These are phyloP conservation scores for Lomentospora prolificans DNA, from an alignment of 2,329 filamentous ascomycete genomes.

Conservation along the genomic window DNA sequence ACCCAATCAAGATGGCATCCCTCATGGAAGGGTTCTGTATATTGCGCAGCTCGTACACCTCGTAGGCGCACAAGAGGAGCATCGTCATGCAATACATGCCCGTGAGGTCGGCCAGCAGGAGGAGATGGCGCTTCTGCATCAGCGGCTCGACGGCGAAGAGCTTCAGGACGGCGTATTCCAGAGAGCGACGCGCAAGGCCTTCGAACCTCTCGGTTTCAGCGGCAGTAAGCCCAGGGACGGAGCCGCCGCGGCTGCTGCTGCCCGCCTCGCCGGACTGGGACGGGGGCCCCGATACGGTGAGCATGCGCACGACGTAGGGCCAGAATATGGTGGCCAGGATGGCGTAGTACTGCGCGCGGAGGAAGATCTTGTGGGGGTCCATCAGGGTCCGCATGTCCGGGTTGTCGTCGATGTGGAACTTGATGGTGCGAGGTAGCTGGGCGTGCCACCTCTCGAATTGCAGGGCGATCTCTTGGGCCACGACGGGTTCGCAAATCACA, in stretches of 20 bases:
- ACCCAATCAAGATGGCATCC: conserved; percentile 7
- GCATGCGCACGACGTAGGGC: conserved; percentile 13
- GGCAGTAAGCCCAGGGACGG: neutral
- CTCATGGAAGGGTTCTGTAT: conserved; percentile 10
- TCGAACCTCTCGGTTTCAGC: neutral
- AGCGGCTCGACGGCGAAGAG: conserved; percentile 12
- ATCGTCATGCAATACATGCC: conserved; percentile 12
- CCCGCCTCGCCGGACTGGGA: no score
- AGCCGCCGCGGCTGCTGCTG: no score
- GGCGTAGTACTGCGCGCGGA: conserved; percentile 14
- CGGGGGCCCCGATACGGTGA: neutral
- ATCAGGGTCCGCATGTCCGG: conserved; percentile 7
- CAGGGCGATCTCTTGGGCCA: conserved; percentile 12
- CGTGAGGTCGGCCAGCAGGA: conserved; percentile 13
- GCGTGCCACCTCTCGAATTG: conserved; percentile 14
- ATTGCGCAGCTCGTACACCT: conserved; percentile 8
- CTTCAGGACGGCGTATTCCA: conserved; percentile 11
- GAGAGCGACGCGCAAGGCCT: conserved; percentile 2
- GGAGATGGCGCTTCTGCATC: conserved; percentile 12
- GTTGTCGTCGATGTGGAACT: conserved; percentile 9
- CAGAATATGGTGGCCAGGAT: conserved; percentile 14
- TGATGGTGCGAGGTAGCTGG: conserved; percentile 10
- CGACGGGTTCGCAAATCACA: conserved; percentile 13
- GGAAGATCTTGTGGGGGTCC: conserved; percentile 11
- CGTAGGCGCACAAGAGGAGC: conserved; percentile 12